Evolutionary conservation across 768 basidiomycete species (phyloP).

Genomic region (Chlorophyllum brunneum): DNA sequence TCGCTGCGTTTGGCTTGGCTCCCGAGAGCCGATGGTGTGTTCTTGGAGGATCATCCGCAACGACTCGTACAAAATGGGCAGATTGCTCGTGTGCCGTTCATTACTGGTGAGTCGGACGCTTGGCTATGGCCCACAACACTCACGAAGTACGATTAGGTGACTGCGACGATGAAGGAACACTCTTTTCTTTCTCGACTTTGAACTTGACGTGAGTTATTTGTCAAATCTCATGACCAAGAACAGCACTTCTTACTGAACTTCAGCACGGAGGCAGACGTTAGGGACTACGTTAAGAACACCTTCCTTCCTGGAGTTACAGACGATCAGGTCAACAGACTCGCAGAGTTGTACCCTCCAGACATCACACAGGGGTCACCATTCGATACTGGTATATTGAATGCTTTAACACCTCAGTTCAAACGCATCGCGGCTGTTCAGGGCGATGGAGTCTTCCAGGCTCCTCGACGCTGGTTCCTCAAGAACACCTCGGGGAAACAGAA

Average conservation of each 20-base stretch:
- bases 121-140: background rate
- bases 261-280: conserved; percentile 23
- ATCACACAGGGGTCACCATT: conserved; percentile 48
- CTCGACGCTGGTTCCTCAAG: conserved; percentile 43
- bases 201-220: conserved; percentile 41
- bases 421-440: conserved; percentile 47
- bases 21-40: conserved; percentile 45
- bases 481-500: conserved; percentile 31
- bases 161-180: conserved; percentile 59
- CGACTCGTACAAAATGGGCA: conserved; percentile 37
- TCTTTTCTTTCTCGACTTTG: conserved; percentile 45
- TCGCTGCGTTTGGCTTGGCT: conserved; percentile 43
- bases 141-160: conserved; percentile 30
- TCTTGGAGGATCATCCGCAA: conserved; percentile 43
- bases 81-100: conserved; percentile 45
- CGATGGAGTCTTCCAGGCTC: conserved; percentile 47
- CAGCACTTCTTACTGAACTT: background rate
- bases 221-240: background rate
- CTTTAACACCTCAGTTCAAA: conserved; percentile 43
- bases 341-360: conserved; percentile 34
- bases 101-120: conserved; percentile 31
- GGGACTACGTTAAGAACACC: conserved; percentile 19
- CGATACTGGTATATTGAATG: conserved; percentile 40
- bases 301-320: conserved; percentile 30
- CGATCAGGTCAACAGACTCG: conserved; percentile 25